These are phyloP conservation scores for Boletus vinaceobasis DNA, from an alignment of 768 basidiomycete species.

Conservation along the genomic window DNA sequence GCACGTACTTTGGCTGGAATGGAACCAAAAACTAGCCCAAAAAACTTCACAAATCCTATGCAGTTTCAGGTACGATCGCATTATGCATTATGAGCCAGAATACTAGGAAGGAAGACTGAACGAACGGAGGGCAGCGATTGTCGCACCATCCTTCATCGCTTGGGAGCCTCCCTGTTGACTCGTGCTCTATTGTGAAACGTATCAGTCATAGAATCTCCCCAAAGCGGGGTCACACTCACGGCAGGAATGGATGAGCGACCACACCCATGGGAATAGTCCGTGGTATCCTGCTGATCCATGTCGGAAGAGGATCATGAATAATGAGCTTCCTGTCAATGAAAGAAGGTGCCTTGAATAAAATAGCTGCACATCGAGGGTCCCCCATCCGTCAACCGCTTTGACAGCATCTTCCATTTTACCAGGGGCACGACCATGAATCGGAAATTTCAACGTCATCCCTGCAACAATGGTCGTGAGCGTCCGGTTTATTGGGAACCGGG, in stretches of 20 bases:
- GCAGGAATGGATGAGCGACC: slow-evolving; percentile 22
- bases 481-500: not conserved
- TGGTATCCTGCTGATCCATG: slow-evolving; percentile 31
- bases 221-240: not conserved
- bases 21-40: not conserved
- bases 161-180: slow-evolving; percentile 10
- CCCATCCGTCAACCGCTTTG: slow-evolving; percentile 13
- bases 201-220: not conserved
- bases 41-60: not conserved
- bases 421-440: slow-evolving; percentile 12
- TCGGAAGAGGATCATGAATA: slow-evolving; percentile 28
- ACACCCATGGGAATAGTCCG: slow-evolving; percentile 18
- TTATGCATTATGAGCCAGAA: not conserved
- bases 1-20: not conserved
- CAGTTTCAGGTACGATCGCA: not conserved
- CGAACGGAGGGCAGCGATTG: not conserved
- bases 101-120: no score
- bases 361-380: slow-evolving; percentile 18
- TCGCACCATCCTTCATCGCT: slow-evolving; percentile 37
- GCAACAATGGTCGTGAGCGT: not conserved
- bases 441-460: slow-evolving; percentile 19
- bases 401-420: slow-evolving; percentile 20
- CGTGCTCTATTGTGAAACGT: slow-evolving; percentile 1
- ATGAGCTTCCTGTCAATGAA: slow-evolving; percentile 38
- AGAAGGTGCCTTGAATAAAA: slow-evolving; percentile 22